These are phyloP conservation scores for Cryphonectria naterciae DNA, from an alignment of 2,329 filamentous ascomycete species.

Conservation along the genomic window DNA sequence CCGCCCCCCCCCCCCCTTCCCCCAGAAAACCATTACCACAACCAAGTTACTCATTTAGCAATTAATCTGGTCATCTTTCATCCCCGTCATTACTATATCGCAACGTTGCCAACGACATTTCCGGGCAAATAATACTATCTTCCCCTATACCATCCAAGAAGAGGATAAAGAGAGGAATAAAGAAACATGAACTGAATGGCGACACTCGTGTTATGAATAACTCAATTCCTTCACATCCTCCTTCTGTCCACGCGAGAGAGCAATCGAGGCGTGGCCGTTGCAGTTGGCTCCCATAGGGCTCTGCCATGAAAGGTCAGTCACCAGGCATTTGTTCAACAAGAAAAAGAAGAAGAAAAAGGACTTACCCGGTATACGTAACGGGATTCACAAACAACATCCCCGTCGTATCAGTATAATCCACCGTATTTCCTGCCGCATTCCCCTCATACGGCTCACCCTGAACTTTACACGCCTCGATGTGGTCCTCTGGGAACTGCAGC, in stretches of 20 bases:
- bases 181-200: background rate
- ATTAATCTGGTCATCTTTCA: too few species aligned
- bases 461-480: slow-evolving; percentile 52
- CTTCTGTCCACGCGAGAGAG: slow-evolving; percentile 21
- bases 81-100: too few species aligned
- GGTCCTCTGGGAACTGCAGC: slow-evolving; percentile 61
- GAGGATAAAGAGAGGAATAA: background rate
- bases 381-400: slow-evolving; percentile 56
- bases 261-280: slow-evolving; percentile 4
- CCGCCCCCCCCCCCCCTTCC: too few species aligned
- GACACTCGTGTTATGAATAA: background rate
- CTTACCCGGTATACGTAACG: slow-evolving; percentile 52
- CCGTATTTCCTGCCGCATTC: slow-evolving; percentile 70
- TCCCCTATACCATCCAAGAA: background rate
- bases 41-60: too few species aligned
- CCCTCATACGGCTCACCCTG: slow-evolving; percentile 55
- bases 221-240: background rate
- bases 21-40: too few species aligned
- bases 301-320: background rate
- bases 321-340: too few species aligned
- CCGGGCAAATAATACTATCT: background rate
- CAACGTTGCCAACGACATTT: too few species aligned
- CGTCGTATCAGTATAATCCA: slow-evolving; percentile 56
- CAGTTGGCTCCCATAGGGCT: slow-evolving; percentile 7
- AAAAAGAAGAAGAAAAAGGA: slow-evolving; percentile 19